Percentiles rank a stretch among this genome's conserved stretches.
Conservation (phyloP, 805 yeast genomes). For the Kazachstania bromeliacearum region DNA sequence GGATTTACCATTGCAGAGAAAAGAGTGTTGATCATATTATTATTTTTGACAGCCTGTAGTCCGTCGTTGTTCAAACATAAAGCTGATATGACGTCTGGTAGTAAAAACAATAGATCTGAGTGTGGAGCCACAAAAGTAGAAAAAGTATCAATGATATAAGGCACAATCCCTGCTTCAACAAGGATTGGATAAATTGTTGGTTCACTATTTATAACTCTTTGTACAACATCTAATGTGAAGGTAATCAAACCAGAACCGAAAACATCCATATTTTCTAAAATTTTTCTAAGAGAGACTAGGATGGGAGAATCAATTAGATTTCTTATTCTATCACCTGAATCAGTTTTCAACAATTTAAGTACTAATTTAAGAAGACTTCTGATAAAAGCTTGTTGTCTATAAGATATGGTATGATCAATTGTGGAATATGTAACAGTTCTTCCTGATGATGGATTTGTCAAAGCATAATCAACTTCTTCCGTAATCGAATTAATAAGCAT, state of each 20-base stretch:
- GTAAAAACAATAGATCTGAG: slow-evolving; percentile 45
- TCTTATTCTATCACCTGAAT: slow-evolving; percentile 75
- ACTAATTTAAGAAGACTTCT: slow-evolving; percentile 55
- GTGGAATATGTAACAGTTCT: slow-evolving; percentile 46
- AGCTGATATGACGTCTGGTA: slow-evolving; percentile 76
- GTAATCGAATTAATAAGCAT: slow-evolving; percentile 50
- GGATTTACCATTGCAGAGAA: slow-evolving; percentile 44
- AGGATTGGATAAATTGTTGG: slow-evolving; percentile 80
- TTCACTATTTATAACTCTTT: slow-evolving; percentile 73
- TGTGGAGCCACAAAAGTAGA: slow-evolving; percentile 47
- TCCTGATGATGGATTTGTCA: slow-evolving; percentile 48
- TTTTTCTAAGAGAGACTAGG: slow-evolving; percentile 47
- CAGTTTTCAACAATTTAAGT: slow-evolving; percentile 53
- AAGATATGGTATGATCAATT: slow-evolving; percentile 44
- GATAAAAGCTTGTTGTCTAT: slow-evolving; percentile 51
- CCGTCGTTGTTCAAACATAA: slow-evolving; percentile 72
- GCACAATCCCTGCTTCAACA: slow-evolving; percentile 68
- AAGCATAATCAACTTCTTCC: slow-evolving; percentile 55
- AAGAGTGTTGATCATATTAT: slow-evolving; percentile 34
- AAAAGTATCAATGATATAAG: slow-evolving; percentile 51
- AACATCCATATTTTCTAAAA: slow-evolving; percentile 44
- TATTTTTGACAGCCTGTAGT: slow-evolving; percentile 40
- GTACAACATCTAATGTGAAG: slow-evolving; percentile 51
- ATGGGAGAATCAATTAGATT: slow-evolving; percentile 79
- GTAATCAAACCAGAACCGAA: slow-evolving; percentile 64